Base-by-base conservation (phyloP, 768 basidiomycete species). In the Suillus fuscotomentosus region DNA sequence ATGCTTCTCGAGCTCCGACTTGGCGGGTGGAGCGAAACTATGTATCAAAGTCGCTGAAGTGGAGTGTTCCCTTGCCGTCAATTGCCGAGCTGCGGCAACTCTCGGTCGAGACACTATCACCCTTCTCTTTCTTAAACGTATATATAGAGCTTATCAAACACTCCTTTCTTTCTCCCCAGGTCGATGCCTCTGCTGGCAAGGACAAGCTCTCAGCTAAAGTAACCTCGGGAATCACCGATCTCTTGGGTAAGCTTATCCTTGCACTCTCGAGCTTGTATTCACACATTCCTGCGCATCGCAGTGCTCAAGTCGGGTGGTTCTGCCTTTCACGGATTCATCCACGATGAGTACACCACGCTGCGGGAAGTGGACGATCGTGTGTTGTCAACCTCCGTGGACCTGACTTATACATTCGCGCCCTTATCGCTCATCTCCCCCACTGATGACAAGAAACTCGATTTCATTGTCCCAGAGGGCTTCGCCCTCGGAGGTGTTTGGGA, bases 221-320 rank as follows among this genome's bases (percentile, higher is more conserved):
- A 13, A 83, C 83, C 0, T 80, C 86, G 14, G 95, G 95, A 0
- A 77, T 96, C 42, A 78, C 81, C n/a, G 95, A 94, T 75, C 81
- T 97, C 34, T 81, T 96, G 22, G 90, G 94, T 94, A 69, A 45
- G 86, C 42, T n/a, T 13, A 5, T 34, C 39, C 24, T 53, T 43
- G 62, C 34, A 22, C 31, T 53, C 50, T 24, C 15, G 41, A 42
- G 34, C 34, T 27, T 43, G 13, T 68, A 90, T 38, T 34, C 10
- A 65, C 47, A 11, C 15, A 13, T 45, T 34, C 20, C 17, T 6
- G 24, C 60, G 47, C 24, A 60, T 55, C 45, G 31, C 15, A 93
- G 95, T 97, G 15, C 85, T 98, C 70, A 99, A 99, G 78, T 87
- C 91, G 41, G 88, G 91, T 5, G 96, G 94, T 14, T 95, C 93